Evolutionary conservation across 225 moss, liverwort and hornwort species (phyloP), one percentile per base, ranked within the genome.

Genomic region (Marchantia paleacea): DNA sequence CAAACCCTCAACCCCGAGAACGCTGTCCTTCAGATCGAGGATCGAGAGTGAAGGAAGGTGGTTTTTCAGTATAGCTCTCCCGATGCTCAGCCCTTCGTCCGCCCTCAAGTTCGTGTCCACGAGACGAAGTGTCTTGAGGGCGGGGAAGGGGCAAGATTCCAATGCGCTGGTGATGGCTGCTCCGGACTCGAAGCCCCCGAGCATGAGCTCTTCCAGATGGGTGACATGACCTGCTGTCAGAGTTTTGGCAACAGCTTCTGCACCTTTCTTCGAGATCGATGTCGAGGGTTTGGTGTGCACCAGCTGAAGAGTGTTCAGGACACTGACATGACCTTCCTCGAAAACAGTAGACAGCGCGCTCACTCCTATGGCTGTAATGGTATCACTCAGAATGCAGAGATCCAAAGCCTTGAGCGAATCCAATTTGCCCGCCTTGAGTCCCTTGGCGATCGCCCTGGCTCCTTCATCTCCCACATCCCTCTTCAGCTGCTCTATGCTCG

Each of bases 1-100:
- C 63, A 77, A n/a, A 24, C 77, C 77, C 49, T 77, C 49, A 7
- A 47, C 63, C 28, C 63, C 77, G 11, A 77, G 50, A 6, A 4
- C 62, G 50, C 63, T 63, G 48, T 77, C 77, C 77, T 64, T 77
- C 3, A 77, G 77, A 77, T 77, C 77, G 61, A 77, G 77, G 48
- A 77, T n/a, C 22, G 62, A 22, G 16, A 77, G 15, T 7, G 77
- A 18, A 14, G 77, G 77, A 10, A 77, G 48, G 31, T 64, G 61
- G 47, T 49, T 63, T 20, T 48, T 61, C 7, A 47, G 7, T 10
- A 77, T 62, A 7, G 77, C 77, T 2, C 12, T 10, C 12, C 62
- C 77, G 15, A 77, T 62, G 77, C 48, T 22, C 18, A 12, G 48
- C 20, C 62, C 77, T 25, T 61, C 77, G 22, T 77, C 62, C 31